phyloP scores from a whole-genome alignment of 1,139 yeast species.

The Kodamaea sp. region DNA sequence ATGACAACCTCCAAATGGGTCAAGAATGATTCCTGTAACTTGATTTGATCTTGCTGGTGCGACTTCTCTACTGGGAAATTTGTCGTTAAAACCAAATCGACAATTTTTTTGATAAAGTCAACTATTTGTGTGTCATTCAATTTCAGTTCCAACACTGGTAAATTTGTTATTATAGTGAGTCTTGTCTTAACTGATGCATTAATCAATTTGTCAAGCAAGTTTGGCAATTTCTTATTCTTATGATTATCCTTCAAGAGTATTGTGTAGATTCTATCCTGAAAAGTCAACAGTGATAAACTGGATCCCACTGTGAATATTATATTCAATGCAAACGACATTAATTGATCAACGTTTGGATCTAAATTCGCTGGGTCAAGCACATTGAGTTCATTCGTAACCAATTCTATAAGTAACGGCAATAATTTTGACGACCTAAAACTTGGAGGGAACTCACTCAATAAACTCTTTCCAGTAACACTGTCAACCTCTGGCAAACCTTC shows the following conservation, averaged over 20 bases:
- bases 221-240: conserved; percentile 34
- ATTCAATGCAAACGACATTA: conserved; percentile 56
- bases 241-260: conserved; percentile 31
- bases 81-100: conserved; percentile 30
- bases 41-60: conserved; percentile 33
- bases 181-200: conserved; percentile 37
- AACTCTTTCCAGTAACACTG: conserved; percentile 21
- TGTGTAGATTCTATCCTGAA: conserved; percentile 65
- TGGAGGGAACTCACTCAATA: conserved; percentile 70
- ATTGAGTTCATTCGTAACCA: conserved; percentile 37
- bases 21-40: conserved; percentile 60
- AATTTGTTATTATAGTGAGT: conserved; percentile 52
- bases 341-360: conserved; percentile 22
- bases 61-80: conserved; percentile 25
- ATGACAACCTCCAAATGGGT: conserved; percentile 45
- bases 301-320: conserved; percentile 67
- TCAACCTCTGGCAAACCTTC: conserved; percentile 52
- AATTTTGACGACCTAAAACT: conserved; percentile 70
- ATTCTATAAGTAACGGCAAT: conserved; percentile 63
- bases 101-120: conserved; percentile 33
- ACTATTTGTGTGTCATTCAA: conserved; percentile 50
- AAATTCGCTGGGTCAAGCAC: conserved; percentile 18
- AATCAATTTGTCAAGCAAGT: conserved; percentile 41
- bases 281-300: conserved; percentile 71
- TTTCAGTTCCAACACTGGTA: conserved; percentile 53